These are phyloP conservation scores for Phytophthora lateralis DNA, from an alignment of 352 stramenopile species.

Conservation along the genomic window DNA sequence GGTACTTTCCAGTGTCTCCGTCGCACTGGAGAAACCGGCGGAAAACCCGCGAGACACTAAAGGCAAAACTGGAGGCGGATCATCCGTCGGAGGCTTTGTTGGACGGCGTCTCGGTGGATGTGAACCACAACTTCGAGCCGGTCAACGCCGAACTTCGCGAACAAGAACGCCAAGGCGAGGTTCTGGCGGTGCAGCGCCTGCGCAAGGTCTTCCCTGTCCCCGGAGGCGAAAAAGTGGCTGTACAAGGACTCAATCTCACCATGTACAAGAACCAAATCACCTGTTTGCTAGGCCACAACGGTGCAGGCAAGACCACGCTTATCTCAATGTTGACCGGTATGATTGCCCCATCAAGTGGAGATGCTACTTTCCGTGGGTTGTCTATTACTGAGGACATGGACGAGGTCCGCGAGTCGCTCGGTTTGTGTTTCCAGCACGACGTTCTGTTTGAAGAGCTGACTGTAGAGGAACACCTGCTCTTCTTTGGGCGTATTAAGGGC, in stretches of 20 bases:
- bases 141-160: constrained; percentile 42
- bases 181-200: constrained; percentile 49
- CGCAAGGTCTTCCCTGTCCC: constrained; percentile 73
- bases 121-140: constrained; percentile 47
- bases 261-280: constrained; percentile 94
- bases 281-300: constrained; percentile 92
- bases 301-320: constrained; percentile 91
- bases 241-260: constrained; percentile 77
- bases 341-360: constrained; percentile 55
- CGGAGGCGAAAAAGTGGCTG: constrained; percentile 82
- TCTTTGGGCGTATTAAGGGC: constrained; percentile 75
- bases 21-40: constrained; percentile 68
- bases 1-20: constrained; percentile 91
- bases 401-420: constrained; percentile 67
- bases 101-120: constrained; percentile 34
- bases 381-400: constrained; percentile 80
- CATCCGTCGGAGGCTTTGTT: constrained; percentile 33
- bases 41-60: constrained; percentile 14
- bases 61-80: constrained; percentile 15
- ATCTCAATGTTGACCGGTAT: constrained; percentile 93
- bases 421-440: constrained; percentile 88
- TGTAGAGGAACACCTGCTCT: constrained; percentile 71
- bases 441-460: constrained; percentile 80
- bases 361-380: constrained; percentile 71
- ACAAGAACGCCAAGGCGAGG: constrained; percentile 45